Conservation (phyloP, 495 filamentous ascomycete species). For the Talaromyces borbonicus region DNA sequence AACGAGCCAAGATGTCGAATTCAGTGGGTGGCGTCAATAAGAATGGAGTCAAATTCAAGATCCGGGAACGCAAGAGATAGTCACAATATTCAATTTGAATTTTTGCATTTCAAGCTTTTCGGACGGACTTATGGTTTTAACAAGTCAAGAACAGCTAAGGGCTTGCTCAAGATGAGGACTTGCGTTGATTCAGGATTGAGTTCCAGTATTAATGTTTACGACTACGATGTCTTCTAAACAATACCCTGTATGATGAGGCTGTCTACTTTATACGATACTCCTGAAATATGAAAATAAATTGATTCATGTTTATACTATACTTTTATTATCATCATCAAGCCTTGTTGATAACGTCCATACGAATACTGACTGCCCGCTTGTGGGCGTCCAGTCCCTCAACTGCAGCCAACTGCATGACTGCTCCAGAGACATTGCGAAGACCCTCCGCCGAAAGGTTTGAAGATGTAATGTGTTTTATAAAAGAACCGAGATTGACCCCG, state of each 20-base stretch:
- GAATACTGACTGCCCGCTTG: conserved; percentile 80
- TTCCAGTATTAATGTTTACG: too few species aligned
- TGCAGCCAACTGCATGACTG: conserved; percentile 87
- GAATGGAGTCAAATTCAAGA: conserved; percentile 72
- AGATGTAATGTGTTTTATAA: conserved; percentile 93
- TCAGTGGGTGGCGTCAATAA: conserved; percentile 72
- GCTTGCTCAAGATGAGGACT: too few species aligned
- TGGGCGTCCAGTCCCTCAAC: conserved; percentile 95
- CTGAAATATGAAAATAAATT: too few species aligned
- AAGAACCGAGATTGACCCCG: conserved; percentile 89
- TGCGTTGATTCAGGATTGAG: too few species aligned
- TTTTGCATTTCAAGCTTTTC: background rate
- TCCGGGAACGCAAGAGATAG: conserved; percentile 68
- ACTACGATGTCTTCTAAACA: too few species aligned
- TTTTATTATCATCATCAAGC: background rate
- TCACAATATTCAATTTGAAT: conserved; percentile 2
- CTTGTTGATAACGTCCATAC: conserved; percentile 57
- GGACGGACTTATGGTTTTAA: too few species aligned
- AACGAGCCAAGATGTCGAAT: conserved; percentile 72
- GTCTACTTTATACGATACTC: too few species aligned
- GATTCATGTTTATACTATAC: background rate
- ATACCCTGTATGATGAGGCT: too few species aligned
- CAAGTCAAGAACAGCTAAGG: too few species aligned
- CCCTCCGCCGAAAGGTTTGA: conserved; percentile 81
- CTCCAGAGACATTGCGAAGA: conserved; percentile 67